phyloP scores from a whole-genome alignment of 2,329 filamentous ascomycete species.

The Colletotrichum acutatum region DNA sequence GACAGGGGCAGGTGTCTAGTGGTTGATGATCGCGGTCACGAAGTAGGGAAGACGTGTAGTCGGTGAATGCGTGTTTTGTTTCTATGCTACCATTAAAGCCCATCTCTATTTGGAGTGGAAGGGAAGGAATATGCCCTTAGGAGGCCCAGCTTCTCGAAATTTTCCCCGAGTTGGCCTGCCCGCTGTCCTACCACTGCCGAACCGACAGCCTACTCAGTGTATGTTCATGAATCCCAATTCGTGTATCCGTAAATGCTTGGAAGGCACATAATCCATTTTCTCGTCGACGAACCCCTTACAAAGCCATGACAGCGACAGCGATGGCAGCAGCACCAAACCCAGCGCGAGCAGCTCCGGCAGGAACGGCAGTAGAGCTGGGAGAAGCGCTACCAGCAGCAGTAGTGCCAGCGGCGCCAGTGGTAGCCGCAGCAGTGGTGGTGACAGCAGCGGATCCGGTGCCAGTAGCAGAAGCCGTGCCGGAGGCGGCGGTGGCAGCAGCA shows the following conservation, averaged over 20 bases:
- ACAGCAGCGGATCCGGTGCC: not conserved
- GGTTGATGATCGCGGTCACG: too few relatives aligned
- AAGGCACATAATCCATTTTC: not conserved
- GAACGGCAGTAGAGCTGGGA: conserved; percentile 40
- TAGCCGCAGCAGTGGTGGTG: not conserved
- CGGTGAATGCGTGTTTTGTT: too few relatives aligned
- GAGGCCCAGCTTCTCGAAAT: too few relatives aligned
- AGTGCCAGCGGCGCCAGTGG: conserved; percentile 6
- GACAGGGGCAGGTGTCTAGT: too few relatives aligned
- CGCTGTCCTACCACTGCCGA: not conserved
- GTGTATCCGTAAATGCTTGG: not conserved
- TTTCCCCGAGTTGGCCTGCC: too few relatives aligned
- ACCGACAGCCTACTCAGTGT: too few relatives aligned
- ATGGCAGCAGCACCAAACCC: conserved; percentile 28
- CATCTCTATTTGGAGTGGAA: too few relatives aligned
- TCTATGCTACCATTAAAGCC: too few relatives aligned
- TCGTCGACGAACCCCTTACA: not conserved
- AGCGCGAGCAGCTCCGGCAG: conserved; percentile 23
- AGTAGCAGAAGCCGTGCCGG: not conserved
- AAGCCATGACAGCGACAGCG: conserved; percentile 26
- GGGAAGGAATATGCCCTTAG: too few relatives aligned
- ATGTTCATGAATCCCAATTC: not conserved
- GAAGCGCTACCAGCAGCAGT: conserved; percentile 55
- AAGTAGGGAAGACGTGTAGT: too few relatives aligned
- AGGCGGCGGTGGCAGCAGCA: not conserved